A percentile compares a stretch with the other conserved stretches of the same genome.
These are phyloP conservation scores for Starmerella kuoi DNA, from an alignment of 805 yeast species.

Conservation along the genomic window DNA sequence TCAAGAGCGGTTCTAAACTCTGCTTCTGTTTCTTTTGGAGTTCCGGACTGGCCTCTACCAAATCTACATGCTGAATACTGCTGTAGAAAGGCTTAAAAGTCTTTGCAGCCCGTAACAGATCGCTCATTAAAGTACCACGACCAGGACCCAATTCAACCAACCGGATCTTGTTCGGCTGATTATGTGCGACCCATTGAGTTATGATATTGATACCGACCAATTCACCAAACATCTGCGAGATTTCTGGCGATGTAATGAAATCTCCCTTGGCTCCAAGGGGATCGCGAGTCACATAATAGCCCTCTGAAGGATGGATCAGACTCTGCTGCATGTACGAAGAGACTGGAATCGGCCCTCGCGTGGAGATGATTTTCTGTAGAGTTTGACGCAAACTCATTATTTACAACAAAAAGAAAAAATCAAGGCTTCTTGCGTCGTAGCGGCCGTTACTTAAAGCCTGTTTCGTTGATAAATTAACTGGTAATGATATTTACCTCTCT, in stretches of 20 bases:
- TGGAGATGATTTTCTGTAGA: slow-evolving; percentile 26
- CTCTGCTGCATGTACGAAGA: slow-evolving; percentile 73
- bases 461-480: too few species aligned
- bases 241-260: slow-evolving; percentile 76
- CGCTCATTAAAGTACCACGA: slow-evolving; percentile 64
- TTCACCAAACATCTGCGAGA: slow-evolving; percentile 78
- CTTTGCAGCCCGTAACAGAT: slow-evolving; percentile 35
- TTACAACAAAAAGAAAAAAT: too few species aligned
- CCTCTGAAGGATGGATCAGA: slow-evolving; percentile 60
- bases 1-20: slow-evolving; percentile 37
- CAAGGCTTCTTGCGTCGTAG: too few species aligned
- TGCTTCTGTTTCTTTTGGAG: slow-evolving; percentile 46
- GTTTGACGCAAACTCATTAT: slow-evolving; percentile 10
- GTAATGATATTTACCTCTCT: too few species aligned
- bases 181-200: slow-evolving; percentile 45
- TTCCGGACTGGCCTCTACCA: slow-evolving; percentile 64
- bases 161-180: slow-evolving; percentile 38
- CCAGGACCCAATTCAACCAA: slow-evolving; percentile 80
- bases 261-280: slow-evolving; percentile 64
- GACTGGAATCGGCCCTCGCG: slow-evolving; percentile 67
- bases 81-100: slow-evolving; percentile 29
- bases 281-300: slow-evolving; percentile 67
- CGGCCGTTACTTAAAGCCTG: too few species aligned
- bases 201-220: slow-evolving; percentile 60
- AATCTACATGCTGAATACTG: slow-evolving; percentile 31